Evolutionary conservation across 257 asterid species (phyloP).

Genomic region (Lycium barbarum): DNA sequence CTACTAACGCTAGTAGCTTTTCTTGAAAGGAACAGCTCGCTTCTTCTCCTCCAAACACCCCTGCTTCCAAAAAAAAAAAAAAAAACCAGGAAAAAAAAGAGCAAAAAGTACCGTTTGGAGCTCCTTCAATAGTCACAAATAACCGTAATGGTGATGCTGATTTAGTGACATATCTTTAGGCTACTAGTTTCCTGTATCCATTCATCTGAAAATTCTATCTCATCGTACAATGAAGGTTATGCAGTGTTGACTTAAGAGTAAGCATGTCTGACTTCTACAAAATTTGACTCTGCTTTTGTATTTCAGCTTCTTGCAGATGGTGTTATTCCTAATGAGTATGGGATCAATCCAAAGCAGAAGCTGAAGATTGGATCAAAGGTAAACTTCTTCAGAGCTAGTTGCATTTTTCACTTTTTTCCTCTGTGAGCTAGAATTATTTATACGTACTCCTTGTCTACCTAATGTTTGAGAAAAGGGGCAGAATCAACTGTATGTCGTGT

Average conservation of each 20-base stretch:
- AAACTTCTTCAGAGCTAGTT: conserved; percentile 20
- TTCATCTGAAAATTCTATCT: not conserved
- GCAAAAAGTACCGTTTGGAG: not conserved
- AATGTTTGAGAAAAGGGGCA: not conserved
- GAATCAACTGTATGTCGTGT: not conserved
- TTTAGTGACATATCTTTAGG: conserved; percentile 15
- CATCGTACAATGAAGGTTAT: not conserved
- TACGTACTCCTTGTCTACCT: not conserved
- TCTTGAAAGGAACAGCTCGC: conserved; percentile 13
- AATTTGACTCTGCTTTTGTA: conserved; percentile 26
- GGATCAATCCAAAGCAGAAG: conserved; percentile 83
- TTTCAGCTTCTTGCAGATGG: conserved; percentile 88
- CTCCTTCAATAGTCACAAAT: not conserved
- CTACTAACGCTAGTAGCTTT: conserved; percentile 7
- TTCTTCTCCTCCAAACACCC: not conserved
- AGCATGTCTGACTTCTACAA: conserved; percentile 20
- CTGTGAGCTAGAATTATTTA: not conserved
- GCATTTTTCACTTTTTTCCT: conserved; percentile 6
- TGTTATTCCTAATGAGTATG: conserved; percentile 87
- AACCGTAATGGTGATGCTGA: conserved; percentile 12
- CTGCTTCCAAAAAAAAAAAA: not conserved
- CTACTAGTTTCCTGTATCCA: not conserved
- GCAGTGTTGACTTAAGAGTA: conserved; percentile 11
- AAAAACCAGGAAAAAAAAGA: not conserved
- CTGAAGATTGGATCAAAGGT: conserved; percentile 94